A percentile compares a stretch with the other conserved stretches of the same genome.
These are phyloP conservation scores for Botrytis fabae DNA, from an alignment of 2,329 filamentous ascomycete species.

Conservation along the genomic window DNA sequence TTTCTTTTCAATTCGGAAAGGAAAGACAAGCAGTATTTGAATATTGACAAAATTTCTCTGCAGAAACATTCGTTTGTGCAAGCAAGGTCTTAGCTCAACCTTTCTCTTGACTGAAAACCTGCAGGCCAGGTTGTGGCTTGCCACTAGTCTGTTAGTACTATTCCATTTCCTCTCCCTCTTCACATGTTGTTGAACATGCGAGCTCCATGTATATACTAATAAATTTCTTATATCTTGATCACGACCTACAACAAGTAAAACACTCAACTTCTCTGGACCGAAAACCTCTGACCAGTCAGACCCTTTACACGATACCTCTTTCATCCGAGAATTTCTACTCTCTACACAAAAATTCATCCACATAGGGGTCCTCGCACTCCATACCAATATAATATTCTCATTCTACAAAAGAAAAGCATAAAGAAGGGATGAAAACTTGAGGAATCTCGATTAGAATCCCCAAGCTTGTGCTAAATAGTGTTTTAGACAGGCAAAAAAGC, in stretches of 20 bases:
- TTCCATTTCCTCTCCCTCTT: background rate
- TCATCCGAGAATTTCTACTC: background rate
- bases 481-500: too few species aligned
- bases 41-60: too few species aligned
- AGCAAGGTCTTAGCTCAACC: background rate
- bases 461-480: too few species aligned
- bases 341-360: accelerated
- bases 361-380: accelerated
- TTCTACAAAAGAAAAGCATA: background rate
- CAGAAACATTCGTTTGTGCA: background rate
- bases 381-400: accelerated
- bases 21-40: too few species aligned
- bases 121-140: background rate
- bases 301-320: background rate
- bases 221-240: accelerated
- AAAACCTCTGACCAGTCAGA: background rate
- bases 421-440: background rate
- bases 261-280: background rate
- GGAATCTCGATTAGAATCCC: too few species aligned
- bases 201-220: background rate
- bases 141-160: background rate
- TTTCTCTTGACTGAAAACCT: background rate
- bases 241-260: background rate
- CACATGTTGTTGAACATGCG: accelerated
- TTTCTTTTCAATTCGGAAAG: too few species aligned